A percentile compares a stretch with the other conserved stretches of the same genome.
phyloP scores from a whole-genome alignment of 2,329 filamentous ascomycete species.

The Chalaropsis thielavioides region DNA sequence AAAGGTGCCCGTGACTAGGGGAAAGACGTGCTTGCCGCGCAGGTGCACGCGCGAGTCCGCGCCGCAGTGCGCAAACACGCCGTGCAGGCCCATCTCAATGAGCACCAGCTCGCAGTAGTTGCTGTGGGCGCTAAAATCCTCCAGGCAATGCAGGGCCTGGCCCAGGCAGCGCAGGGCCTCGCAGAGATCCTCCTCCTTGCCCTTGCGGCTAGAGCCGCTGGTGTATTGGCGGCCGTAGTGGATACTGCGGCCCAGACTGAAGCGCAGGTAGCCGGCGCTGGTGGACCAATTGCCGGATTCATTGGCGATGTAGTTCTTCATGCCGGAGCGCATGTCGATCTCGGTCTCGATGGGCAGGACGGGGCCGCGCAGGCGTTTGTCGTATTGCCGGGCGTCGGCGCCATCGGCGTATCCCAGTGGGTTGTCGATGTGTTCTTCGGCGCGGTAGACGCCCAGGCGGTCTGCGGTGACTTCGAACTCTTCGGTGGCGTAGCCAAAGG shows the following conservation, averaged over 20 bases:
- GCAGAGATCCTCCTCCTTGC: slow-evolving; percentile 62
- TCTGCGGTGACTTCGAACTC: slow-evolving; percentile 71
- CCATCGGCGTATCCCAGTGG: slow-evolving; percentile 69
- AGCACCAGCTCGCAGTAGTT: slow-evolving; percentile 71
- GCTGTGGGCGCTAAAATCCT: slow-evolving; percentile 68
- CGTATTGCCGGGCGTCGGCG: slow-evolving; percentile 64
- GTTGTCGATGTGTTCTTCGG: slow-evolving; percentile 57
- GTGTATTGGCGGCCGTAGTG: slow-evolving; percentile 67
- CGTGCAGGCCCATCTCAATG: slow-evolving; percentile 52
- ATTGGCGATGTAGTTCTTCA: slow-evolving; percentile 99
- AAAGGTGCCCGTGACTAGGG: slow-evolving; percentile 61
- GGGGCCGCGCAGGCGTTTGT: slow-evolving; percentile 66
- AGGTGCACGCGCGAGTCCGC: slow-evolving; percentile 48
- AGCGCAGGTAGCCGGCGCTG: slow-evolving; percentile 69
- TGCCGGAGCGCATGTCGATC: slow-evolving; percentile 64
- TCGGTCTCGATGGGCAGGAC: slow-evolving; percentile 57
- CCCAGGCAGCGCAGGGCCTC: slow-evolving; percentile 65
- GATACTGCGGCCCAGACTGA: slow-evolving; percentile 58
- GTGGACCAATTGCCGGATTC: slow-evolving; percentile 80
- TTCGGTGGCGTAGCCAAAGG: slow-evolving; percentile 52
- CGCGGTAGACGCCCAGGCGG: slow-evolving; percentile 60
- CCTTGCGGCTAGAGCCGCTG: slow-evolving; percentile 39
- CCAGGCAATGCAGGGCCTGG: slow-evolving; percentile 62
- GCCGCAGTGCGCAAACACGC: slow-evolving; percentile 65
- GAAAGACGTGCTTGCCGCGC: slow-evolving; percentile 47